phyloP scores from a whole-genome alignment of 345 rosid species.

The Mangifera indica region DNA sequence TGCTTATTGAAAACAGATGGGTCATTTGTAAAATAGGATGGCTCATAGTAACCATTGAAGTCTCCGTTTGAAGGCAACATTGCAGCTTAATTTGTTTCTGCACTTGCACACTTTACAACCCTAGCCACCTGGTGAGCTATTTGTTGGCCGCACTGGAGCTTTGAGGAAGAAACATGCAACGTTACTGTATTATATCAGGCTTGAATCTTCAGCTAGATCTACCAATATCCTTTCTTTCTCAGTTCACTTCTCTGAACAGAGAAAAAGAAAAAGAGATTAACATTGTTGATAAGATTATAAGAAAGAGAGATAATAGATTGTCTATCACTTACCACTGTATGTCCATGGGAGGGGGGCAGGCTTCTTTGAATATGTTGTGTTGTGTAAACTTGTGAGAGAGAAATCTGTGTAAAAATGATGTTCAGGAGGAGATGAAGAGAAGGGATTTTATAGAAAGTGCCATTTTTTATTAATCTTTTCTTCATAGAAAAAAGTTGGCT shows the following conservation, averaged over 20 bases:
- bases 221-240: constrained; percentile 17
- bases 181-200: too few relatives aligned
- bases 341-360: constrained; percentile 11
- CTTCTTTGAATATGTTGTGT: not conserved
- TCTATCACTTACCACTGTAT: constrained; percentile 34
- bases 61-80: constrained; percentile 47
- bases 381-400: constrained; percentile 11
- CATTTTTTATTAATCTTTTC: constrained; percentile 26
- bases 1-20: constrained; percentile 31
- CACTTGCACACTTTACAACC: constrained; percentile 26
- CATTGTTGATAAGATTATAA: not conserved
- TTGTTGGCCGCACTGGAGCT: constrained; percentile 10
- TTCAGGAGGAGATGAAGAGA: constrained; percentile 6
- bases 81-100: not conserved
- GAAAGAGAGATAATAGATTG: constrained; percentile 8
- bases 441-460: constrained; percentile 35
- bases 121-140: constrained; percentile 16
- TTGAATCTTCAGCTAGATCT: too few relatives aligned
- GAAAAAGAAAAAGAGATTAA: not conserved
- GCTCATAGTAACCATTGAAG: constrained; percentile 27
- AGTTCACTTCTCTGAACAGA: constrained; percentile 9
- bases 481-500: constrained; percentile 11
- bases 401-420: constrained; percentile 18
- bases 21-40: constrained; percentile 31
- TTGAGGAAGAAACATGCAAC: constrained; percentile 29